Percentiles rank a stretch among this genome's conserved stretches.
phyloP scores from a whole-genome alignment of 225 moss, liverwort and hornwort genomes.

The Pseudisothecium myosuroides region DNA sequence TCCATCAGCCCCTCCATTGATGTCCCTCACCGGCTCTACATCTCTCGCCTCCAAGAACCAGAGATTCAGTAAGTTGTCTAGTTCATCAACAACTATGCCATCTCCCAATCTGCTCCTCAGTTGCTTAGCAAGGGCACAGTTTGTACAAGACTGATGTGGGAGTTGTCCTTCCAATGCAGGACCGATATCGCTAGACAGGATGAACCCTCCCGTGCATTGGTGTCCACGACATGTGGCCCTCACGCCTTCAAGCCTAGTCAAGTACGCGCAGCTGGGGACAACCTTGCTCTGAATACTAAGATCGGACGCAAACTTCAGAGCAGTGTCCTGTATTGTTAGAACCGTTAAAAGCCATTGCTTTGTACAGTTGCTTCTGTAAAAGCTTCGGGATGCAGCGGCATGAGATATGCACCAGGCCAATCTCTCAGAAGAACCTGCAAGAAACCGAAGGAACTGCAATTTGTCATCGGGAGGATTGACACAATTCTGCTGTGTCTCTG shows the following conservation, averaged over 20 bases:
- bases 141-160: neutral
- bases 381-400: neutral
- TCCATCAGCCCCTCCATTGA: neutral
- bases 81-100: neutral
- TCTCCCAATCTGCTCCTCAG: neutral
- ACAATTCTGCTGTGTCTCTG: neutral
- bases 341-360: neutral
- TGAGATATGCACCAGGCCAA: neutral
- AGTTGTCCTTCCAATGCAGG: neutral
- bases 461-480: neutral
- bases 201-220: neutral
- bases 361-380: neutral
- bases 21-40: neutral
- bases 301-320: neutral
- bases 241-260: neutral
- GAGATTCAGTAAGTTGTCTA: neutral
- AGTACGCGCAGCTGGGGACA: neutral
- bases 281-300: neutral
- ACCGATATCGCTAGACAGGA: neutral
- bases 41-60: neutral
- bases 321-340: neutral
- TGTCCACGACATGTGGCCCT: neutral
- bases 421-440: neutral
- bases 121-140: neutral
- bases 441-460: neutral